Conservation (phyloP, 305 asterid species). For the Solanum hybrid region DNA sequence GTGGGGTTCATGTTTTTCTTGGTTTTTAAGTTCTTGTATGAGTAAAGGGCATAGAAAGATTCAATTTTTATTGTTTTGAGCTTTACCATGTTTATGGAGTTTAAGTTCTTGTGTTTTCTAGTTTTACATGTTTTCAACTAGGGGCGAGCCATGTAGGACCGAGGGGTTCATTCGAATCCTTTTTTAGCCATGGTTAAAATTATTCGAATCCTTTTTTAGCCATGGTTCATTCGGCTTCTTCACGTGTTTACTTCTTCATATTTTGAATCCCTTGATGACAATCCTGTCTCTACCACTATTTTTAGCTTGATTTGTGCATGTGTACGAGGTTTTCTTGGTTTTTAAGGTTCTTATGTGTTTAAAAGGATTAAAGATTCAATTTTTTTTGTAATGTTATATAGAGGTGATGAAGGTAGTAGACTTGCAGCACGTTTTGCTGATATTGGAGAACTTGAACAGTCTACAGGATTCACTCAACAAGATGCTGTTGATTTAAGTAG, state of each 20-base stretch:
- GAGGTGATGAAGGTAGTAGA: constrained; percentile 53
- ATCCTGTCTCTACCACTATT: neutral
- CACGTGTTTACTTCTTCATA: neutral
- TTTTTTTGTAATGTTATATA: constrained; percentile 7
- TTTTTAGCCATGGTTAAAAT: neutral
- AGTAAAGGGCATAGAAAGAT: neutral
- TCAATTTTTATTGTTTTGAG: neutral
- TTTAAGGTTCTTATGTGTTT: neutral
- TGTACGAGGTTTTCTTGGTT: neutral
- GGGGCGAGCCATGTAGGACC: neutral
- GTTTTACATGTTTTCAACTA: constrained; percentile 1
- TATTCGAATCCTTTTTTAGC: neutral
- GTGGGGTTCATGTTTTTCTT: neutral
- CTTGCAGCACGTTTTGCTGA: constrained; percentile 49
- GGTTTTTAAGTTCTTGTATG: neutral
- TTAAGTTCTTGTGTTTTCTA: neutral
- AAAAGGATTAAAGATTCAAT: neutral
- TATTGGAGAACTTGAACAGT: constrained; percentile 82
- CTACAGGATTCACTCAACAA: constrained; percentile 52
- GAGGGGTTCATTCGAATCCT: neutral
- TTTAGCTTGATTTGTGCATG: neutral
- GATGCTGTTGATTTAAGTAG: constrained; percentile 62
- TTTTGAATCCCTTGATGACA: neutral
- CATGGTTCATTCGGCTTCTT: neutral
- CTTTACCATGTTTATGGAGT: neutral